Conservation (phyloP, 306 rosid genomes). For the Malus sieversii region DNA sequence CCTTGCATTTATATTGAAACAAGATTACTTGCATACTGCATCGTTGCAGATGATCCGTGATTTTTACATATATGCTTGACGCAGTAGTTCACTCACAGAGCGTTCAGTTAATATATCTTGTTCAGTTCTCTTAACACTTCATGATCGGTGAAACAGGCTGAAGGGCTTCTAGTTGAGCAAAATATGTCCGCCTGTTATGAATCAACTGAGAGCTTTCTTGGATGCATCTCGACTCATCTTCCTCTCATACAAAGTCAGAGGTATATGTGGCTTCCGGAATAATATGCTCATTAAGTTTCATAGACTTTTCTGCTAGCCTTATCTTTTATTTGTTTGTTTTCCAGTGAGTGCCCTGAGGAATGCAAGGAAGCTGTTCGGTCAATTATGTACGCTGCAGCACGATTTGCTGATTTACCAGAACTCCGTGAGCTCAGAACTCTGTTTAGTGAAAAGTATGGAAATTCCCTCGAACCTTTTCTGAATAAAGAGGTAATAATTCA, state of each 20-base stretch:
- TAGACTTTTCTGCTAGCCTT: not conserved
- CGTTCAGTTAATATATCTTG: not conserved
- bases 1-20: not conserved
- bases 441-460: conserved; percentile 46
- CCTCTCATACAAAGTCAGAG: conserved; percentile 47
- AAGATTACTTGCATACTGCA: not conserved
- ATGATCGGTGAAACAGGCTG: conserved; percentile 39
- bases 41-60: not conserved
- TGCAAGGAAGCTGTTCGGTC: conserved; percentile 78
- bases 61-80: not conserved
- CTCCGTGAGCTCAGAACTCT: conserved; percentile 54
- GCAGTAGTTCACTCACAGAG: not conserved
- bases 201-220: conserved; percentile 39
- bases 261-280: conserved; percentile 24
- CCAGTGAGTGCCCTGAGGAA: conserved; percentile 82
- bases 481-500: conserved; percentile 53
- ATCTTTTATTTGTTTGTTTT: not conserved
- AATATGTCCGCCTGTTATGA: conserved; percentile 44
- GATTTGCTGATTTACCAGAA: conserved; percentile 70
- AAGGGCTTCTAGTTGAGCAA: conserved; percentile 51
- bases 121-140: not conserved
- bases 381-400: conserved; percentile 66
- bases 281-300: not conserved
- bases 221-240: conserved; percentile 41
- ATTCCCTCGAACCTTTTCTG: conserved; percentile 38